Evolutionary conservation across 192 early-diverging fungal species (phyloP).

Genomic region (Linnemannia hyalina): DNA sequence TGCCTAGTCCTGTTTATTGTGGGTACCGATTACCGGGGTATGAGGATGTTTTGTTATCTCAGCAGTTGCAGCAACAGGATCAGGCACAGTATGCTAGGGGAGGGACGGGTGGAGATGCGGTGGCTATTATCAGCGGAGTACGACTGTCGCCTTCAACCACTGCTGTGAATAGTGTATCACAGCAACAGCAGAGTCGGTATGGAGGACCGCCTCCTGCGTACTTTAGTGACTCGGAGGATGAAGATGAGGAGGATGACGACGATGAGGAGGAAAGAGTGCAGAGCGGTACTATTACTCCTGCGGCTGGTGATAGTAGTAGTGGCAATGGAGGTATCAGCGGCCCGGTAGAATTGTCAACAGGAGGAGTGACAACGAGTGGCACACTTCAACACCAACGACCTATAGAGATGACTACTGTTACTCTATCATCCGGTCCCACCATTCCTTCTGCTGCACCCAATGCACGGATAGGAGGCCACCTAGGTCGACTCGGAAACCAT

Average conservation of each 20-base stretch:
- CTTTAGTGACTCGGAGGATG: conserved; percentile 38
- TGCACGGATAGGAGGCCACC: neutral
- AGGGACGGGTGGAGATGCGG: neutral
- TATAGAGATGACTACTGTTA: conserved; percentile 17
- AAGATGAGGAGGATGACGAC: conserved; percentile 25
- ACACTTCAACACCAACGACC: conserved; percentile 11
- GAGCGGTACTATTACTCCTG: neutral
- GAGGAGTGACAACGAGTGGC: neutral
- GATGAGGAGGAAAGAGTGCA: conserved; percentile 10
- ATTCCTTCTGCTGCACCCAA: neutral
- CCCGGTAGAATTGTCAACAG: neutral
- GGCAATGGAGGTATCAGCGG: neutral
- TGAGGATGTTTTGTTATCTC: conserved; percentile 32
- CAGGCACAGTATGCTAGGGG: neutral
- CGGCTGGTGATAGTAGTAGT: neutral
- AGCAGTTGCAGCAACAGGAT: neutral
- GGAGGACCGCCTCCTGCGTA: conserved; percentile 37
- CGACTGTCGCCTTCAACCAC: neutral
- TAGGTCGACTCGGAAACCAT: neutral
- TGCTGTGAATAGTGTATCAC: neutral
- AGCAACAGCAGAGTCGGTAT: conserved; percentile 15
- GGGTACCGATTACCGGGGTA: conserved; percentile 52
- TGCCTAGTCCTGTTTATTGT: conserved; percentile 50
- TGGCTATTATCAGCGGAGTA: neutral
- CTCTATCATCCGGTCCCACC: neutral